Evolutionary conservation across 2,329 filamentous ascomycete genomes (phyloP).

Genomic region (Periglandula ipomoeae): DNA sequence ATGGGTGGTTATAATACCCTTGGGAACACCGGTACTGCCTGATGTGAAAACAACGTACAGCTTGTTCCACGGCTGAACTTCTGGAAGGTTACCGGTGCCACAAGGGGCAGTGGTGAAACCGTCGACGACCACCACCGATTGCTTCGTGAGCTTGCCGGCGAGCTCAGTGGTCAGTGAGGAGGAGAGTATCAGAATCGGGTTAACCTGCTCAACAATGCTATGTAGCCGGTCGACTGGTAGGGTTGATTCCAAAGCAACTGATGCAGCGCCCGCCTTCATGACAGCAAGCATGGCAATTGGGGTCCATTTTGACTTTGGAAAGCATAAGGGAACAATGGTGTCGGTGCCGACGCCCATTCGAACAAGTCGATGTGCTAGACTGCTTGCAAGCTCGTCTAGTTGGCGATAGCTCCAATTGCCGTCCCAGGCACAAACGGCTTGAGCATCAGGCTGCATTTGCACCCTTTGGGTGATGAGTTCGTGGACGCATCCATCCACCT

Average conservation of each 20-base stretch:
- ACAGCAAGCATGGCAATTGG: slow-evolving; percentile 21
- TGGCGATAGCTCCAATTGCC: slow-evolving; percentile 15
- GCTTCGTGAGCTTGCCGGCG: slow-evolving; percentile 8
- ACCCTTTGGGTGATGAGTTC: slow-evolving; percentile 11
- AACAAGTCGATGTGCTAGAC: slow-evolving; percentile 9
- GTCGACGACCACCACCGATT: slow-evolving; percentile 2
- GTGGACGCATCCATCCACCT: slow-evolving; percentile 12
- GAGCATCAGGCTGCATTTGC: slow-evolving; percentile 5
- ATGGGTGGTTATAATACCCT: slow-evolving; percentile 16
- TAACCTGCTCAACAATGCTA: slow-evolving; percentile 11
- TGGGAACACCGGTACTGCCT: slow-evolving; percentile 15
- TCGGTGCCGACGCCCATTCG: slow-evolving; percentile 14
- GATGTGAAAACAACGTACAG: slow-evolving; percentile 15
- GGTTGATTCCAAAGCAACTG: slow-evolving; percentile 8
- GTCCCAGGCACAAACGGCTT: slow-evolving; percentile 18
- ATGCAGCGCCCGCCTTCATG: slow-evolving; percentile 21
- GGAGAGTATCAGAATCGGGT: slow-evolving; percentile 12
- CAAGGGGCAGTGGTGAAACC: background rate
- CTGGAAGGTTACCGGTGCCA: slow-evolving; percentile 9
- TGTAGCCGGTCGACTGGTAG: slow-evolving; percentile 10
- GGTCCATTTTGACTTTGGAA: slow-evolving; percentile 25
- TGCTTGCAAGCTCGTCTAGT: slow-evolving; percentile 9
- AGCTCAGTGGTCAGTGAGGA: slow-evolving; percentile 8
- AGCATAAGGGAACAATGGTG: slow-evolving; percentile 19
- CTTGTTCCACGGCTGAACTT: slow-evolving; percentile 10